Conservation (phyloP, 805 yeast genomes). For the Candida montana region DNA sequence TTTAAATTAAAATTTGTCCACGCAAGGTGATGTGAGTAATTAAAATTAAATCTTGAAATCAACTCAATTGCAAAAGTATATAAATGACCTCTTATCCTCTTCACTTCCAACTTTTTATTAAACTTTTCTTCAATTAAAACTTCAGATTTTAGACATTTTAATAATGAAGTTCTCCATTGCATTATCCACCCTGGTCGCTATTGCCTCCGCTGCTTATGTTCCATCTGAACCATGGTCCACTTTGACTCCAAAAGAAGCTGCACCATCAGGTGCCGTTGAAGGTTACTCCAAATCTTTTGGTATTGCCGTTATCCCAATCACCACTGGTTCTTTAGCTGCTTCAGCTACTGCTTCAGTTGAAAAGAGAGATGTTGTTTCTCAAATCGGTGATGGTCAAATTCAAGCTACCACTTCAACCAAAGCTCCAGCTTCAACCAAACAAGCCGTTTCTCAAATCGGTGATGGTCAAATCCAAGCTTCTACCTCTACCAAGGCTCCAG, state of each 20-base stretch:
- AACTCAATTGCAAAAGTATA: too few species aligned
- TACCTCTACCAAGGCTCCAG: too few species aligned
- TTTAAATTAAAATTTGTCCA: too few species aligned
- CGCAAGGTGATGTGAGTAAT: background rate
- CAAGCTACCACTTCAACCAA: conserved; percentile 16
- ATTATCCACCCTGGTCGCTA: conserved; percentile 39
- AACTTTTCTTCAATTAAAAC: too few species aligned
- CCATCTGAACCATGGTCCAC: conserved; percentile 50
- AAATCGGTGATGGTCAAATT: conserved; percentile 44
- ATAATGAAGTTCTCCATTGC: conserved; percentile 21
- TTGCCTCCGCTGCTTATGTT: conserved; percentile 54
- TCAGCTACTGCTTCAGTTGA: conserved; percentile 11
- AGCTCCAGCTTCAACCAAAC: conserved; percentile 19
- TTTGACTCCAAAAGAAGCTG: conserved; percentile 34
- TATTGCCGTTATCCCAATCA: conserved; percentile 36
- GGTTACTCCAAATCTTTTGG: conserved; percentile 35
- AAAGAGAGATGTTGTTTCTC: conserved; percentile 18
- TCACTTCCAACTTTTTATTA: too few species aligned
- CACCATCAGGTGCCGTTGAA: conserved; percentile 33
- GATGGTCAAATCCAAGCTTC: conserved; percentile 29
- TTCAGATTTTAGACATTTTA: too few species aligned
- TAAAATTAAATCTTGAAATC: too few species aligned
- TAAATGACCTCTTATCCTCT: too few species aligned
- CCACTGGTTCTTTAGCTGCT: conserved; percentile 23
- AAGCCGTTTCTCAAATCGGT: conserved; percentile 27